Conservation (phyloP, 2,329 filamentous ascomycete genomes). For the Fusarium sublunatum region DNA sequence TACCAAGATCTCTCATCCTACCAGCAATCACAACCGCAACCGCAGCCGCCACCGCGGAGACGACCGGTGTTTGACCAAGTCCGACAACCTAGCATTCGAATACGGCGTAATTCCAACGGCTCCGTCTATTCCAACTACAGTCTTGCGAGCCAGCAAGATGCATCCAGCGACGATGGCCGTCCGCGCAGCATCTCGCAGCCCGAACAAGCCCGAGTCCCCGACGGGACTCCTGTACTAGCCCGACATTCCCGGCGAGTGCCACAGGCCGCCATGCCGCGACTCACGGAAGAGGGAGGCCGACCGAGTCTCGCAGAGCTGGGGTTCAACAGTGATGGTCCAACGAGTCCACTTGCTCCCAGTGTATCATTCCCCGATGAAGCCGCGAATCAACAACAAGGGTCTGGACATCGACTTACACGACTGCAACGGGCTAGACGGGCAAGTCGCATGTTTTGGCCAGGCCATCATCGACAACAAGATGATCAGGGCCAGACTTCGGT, state of each 20-base stretch:
- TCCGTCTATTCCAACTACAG: conserved; percentile 36
- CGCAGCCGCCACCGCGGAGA: conserved; percentile 11
- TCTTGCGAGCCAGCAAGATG: conserved; percentile 20
- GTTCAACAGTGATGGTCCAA: conserved; percentile 17
- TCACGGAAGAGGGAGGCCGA: conserved; percentile 54
- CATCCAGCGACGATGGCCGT: conserved; percentile 34
- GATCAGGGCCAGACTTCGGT: conserved; percentile 1
- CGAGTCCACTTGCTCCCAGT: conserved; percentile 41
- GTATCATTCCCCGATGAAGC: conserved; percentile 45
- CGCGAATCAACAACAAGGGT: conserved; percentile 1
- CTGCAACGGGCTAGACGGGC: conserved; percentile 39
- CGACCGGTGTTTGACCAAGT: conserved; percentile 32
- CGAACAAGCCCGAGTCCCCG: conserved; percentile 38
- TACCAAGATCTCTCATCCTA: conserved; percentile 8
- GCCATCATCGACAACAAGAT: conserved; percentile 22
- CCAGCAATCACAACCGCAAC: background rate
- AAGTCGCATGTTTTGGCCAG: conserved; percentile 47
- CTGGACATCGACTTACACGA: background rate
- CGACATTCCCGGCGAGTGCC: conserved; percentile 49
- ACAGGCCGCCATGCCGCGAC: conserved; percentile 52
- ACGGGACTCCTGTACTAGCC: conserved; percentile 32
- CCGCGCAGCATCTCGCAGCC: conserved; percentile 54
- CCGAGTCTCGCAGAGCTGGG: conserved; percentile 53
- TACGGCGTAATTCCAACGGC: conserved; percentile 42
- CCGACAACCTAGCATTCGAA: conserved; percentile 44